Percentiles rank a stretch among this genome's conserved stretches.
Conservation (phyloP, 2,329 filamentous ascomycete genomes). For the Ascochyta viciae-villosae region DNA sequence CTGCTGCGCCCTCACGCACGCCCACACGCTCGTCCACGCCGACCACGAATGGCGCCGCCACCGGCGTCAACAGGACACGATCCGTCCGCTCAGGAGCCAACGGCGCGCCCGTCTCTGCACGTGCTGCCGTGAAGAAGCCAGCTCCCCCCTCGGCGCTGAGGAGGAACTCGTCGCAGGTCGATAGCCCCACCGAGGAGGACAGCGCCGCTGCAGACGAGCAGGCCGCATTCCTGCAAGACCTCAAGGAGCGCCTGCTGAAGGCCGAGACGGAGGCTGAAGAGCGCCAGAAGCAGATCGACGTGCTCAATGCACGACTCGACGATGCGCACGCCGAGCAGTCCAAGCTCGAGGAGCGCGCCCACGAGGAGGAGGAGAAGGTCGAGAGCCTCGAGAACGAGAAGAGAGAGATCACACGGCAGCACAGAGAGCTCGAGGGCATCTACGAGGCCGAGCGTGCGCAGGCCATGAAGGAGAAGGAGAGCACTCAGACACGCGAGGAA, state of each 20-base stretch:
- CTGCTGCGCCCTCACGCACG: slow-evolving; percentile 42
- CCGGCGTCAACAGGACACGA: slow-evolving; percentile 40
- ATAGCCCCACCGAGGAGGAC: slow-evolving; percentile 40
- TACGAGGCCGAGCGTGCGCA: slow-evolving; percentile 89
- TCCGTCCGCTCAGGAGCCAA: slow-evolving; percentile 41
- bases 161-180: slow-evolving; percentile 45
- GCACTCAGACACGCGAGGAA: slow-evolving; percentile 82
- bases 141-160: slow-evolving; percentile 43
- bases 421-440: slow-evolving; percentile 89
- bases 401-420: slow-evolving; percentile 80
- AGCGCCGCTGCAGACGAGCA: slow-evolving; percentile 81
- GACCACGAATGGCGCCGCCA: slow-evolving; percentile 36
- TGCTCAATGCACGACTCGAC: slow-evolving; percentile 84
- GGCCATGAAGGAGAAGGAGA: slow-evolving; percentile 90
- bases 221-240: slow-evolving; percentile 78
- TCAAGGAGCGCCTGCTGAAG: slow-evolving; percentile 81
- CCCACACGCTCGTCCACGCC: slow-evolving; percentile 40
- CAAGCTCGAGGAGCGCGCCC: slow-evolving; percentile 84
- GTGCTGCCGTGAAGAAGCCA: slow-evolving; percentile 48
- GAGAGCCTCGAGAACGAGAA: slow-evolving; percentile 85
- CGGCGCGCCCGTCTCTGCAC: slow-evolving; percentile 49
- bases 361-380: slow-evolving; percentile 84
- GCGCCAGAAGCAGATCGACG: slow-evolving; percentile 81
- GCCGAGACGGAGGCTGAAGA: slow-evolving; percentile 80
- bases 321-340: slow-evolving; percentile 83